Evolutionary conservation across 2,329 filamentous ascomycete genomes (phyloP).

Genomic region (Alternaria sp.): DNA sequence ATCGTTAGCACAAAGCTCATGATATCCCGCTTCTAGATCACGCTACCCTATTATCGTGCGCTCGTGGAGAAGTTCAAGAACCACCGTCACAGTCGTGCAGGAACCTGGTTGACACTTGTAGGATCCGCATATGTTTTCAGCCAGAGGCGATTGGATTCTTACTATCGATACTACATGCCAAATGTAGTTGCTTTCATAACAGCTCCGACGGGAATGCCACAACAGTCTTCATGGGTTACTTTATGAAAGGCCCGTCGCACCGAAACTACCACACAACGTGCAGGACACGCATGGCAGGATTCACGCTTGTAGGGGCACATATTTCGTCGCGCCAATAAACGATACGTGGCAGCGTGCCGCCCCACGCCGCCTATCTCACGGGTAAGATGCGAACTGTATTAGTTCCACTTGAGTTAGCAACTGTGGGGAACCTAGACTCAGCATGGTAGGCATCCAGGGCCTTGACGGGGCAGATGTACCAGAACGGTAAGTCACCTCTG

Average conservation of each 20-base stretch:
- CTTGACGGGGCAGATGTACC: neutral
- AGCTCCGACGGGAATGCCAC: neutral
- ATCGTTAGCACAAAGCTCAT: neutral
- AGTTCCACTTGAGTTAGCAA: neutral
- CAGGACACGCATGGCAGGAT: slow-evolving; percentile 5
- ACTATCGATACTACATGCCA: neutral
- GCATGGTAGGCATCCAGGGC: neutral
- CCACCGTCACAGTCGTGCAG: neutral
- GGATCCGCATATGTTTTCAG: neutral
- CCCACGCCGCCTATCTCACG: neutral
- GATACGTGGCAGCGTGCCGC: neutral
- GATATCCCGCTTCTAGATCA: neutral
- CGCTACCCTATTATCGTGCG: neutral
- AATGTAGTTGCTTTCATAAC: neutral
- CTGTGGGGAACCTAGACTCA: slow-evolving; percentile 2
- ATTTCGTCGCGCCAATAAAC: slow-evolving; percentile 2
- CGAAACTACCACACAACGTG: neutral
- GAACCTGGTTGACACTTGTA: neutral
- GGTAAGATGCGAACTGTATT: neutral
- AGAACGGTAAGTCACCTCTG: neutral
- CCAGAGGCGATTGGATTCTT: neutral
- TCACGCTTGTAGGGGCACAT: neutral
- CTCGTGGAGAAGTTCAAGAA: slow-evolving; percentile 1
- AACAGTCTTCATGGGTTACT: neutral
- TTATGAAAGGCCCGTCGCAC: neutral